Evolutionary conservation across 768 basidiomycete species (phyloP).

Genomic region (Tephrocybe sp.): DNA sequence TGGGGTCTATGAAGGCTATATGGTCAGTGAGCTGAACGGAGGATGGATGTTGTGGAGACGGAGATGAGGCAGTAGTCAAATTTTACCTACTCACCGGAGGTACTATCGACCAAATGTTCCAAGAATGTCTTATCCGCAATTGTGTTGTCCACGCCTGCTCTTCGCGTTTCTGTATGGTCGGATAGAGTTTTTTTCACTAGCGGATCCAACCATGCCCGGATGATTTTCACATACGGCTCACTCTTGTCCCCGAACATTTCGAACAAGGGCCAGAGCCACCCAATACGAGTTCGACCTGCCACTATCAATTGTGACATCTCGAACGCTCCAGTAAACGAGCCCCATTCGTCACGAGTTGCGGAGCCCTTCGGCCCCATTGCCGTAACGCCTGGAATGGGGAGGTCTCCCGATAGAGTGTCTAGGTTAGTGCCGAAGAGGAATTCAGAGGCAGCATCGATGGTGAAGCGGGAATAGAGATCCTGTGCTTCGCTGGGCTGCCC

Average conservation of each 20-base stretch:
- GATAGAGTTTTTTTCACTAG: conserved; percentile 53
- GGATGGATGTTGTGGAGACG: not conserved
- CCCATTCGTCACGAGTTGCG: conserved; percentile 57
- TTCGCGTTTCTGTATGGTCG: conserved; percentile 37
- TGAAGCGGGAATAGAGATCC: conserved; percentile 66
- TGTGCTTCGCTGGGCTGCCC: conserved; percentile 54
- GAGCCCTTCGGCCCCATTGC: conserved; percentile 57
- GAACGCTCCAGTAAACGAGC: conserved; percentile 59
- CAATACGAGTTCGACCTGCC: conserved; percentile 47
- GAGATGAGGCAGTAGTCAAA: not conserved
- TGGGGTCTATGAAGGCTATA: conserved; percentile 44
- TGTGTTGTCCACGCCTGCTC: conserved; percentile 34
- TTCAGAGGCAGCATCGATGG: conserved; percentile 69
- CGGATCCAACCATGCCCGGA: conserved; percentile 62
- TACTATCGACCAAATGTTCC: conserved; percentile 64
- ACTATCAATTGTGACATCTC: conserved; percentile 52
- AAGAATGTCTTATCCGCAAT: conserved; percentile 60
- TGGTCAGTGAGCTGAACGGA: not conserved
- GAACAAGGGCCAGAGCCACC: conserved; percentile 58
- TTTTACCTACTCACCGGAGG: conserved; percentile 44
- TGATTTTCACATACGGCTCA: conserved; percentile 43
- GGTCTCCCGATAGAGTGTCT: conserved; percentile 52
- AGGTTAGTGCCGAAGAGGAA: conserved; percentile 69
- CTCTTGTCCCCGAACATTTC: conserved; percentile 59
- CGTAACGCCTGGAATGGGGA: conserved; percentile 48